Percentiles rank a stretch among this genome's conserved stretches.
These are phyloP conservation scores for Colletotrichum phormii DNA, from an alignment of 2,329 filamentous ascomycete genomes.

Conservation along the genomic window DNA sequence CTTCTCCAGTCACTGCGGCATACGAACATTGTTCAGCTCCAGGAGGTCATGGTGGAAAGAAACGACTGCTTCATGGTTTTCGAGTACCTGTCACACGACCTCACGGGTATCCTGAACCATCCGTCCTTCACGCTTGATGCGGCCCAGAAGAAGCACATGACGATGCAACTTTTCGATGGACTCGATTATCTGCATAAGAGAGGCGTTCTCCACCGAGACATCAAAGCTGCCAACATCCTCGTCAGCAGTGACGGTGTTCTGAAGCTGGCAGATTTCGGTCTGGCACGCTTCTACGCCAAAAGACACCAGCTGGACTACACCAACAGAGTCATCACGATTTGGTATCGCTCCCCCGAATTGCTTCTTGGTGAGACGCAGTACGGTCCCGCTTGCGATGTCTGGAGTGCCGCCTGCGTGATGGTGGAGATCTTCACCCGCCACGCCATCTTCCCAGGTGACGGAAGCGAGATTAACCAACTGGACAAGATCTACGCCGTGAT, in stretches of 20 bases:
- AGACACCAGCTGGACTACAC: conserved; percentile 93
- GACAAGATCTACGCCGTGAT: conserved; percentile 96
- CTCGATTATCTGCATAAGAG: conserved; percentile 92
- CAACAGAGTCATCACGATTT: conserved; percentile 98
- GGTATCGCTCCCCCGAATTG: conserved; percentile 95
- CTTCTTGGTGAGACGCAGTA: conserved; percentile 91
- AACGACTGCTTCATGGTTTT: conserved; percentile 99
- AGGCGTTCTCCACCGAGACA: conserved; percentile 96
- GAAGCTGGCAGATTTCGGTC: conserved; percentile 95
- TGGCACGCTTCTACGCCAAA: conserved; percentile 97
- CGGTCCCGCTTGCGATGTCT: conserved; percentile 90
- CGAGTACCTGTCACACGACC: conserved; percentile 95
- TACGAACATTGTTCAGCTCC: conserved; percentile 82
- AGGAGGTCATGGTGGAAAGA: conserved; percentile 97
- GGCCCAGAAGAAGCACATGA: conserved; percentile 92
- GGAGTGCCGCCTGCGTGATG: conserved; percentile 97
- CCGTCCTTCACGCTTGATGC: conserved; percentile 87
- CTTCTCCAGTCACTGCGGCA: conserved; percentile 88
- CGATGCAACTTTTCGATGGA: conserved; percentile 92
- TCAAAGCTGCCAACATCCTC: conserved; percentile 97
- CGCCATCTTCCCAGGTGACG: conserved; percentile 95
- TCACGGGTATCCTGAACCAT: conserved; percentile 95
- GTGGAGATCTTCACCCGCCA: conserved; percentile 95
- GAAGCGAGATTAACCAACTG: conserved; percentile 93
- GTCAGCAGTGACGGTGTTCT: conserved; percentile 90